Evolutionary conservation across 2,329 filamentous ascomycete genomes (phyloP), one percentile per base, ranked within the genome.

Genomic region (Xylaria sp.): DNA sequence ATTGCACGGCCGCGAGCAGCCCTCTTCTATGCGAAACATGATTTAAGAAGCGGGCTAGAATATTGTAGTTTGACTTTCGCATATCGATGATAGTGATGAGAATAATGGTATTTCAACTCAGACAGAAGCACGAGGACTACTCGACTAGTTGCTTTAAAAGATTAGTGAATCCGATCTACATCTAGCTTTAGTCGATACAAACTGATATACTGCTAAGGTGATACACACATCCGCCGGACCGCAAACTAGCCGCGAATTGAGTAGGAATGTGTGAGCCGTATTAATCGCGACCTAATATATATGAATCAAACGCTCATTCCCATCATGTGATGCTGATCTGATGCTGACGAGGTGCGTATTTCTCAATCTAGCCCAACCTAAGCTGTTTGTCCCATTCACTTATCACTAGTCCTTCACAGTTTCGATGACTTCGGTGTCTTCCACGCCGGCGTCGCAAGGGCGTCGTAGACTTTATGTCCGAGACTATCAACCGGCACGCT

Each of bases 361-460:
- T 1, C 39, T 42, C 14, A 11, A 42, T 42, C 39, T 11, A 17
- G 5, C 39, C 39, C 39, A 42, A 9, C 11, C 34, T 36, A 36
- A 36, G 6, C 7, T 7, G 34, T 36, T 36, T 36, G 3, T 36
- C 34, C 34, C 34, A 3, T 36, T 8, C 6, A 36, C 3, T 4
- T 36, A 11, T 36, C 34, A 17, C 14, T 42, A 11, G 19, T 45
- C 6, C 30, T 69, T 77, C 78, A 88, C 72, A 89, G 70, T 81
- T 88, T 89, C 27, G 76, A 80, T 79, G 76, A 79, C 80, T 82
- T 84, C 27, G 82, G 78, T 70, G 64, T 51, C 68, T 85, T 81
- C 79, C 87, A 86, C 32, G 81, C 77, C 48, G 87, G 87, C 61
- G 83, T 83, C 27, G 80, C 81, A 61, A 89, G 75, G 32, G 85